Percentiles rank a stretch among this genome's conserved stretches.
phyloP scores from a whole-genome alignment of 2,329 filamentous ascomycete genomes.

The Pseudogymnoascus sp. region DNA sequence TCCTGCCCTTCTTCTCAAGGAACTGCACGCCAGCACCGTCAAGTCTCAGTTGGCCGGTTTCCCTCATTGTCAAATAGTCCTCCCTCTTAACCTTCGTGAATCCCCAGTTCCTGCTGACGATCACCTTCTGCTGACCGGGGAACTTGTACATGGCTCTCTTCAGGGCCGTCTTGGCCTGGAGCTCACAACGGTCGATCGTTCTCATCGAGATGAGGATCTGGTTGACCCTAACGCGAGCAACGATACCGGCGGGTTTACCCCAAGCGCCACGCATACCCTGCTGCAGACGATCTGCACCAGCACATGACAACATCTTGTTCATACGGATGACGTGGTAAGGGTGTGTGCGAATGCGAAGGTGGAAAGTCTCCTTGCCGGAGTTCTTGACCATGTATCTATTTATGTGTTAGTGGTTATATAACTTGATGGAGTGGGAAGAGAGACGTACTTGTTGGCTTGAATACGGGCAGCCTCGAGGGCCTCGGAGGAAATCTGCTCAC shows the following conservation, averaged over 20 bases:
- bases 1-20: constrained; percentile 83
- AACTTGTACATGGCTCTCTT: constrained; percentile 99
- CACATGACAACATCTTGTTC: constrained; percentile 99
- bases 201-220: constrained; percentile 97
- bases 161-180: constrained; percentile 52
- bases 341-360: constrained; percentile 78
- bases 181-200: constrained; percentile 82
- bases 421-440: constrained; percentile 36
- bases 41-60: constrained; percentile 85
- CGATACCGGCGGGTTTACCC: constrained; percentile 98
- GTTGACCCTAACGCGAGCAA: constrained; percentile 99
- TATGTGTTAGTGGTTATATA: constrained; percentile 7
- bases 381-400: constrained; percentile 55
- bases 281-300: constrained; percentile 99
- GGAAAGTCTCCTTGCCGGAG: constrained; percentile 65
- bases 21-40: constrained; percentile 99
- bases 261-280: constrained; percentile 99
- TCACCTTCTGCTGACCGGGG: constrained; percentile 99
- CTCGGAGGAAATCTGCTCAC: constrained; percentile 99
- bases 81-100: constrained; percentile 98
- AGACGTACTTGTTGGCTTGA: constrained; percentile 88
- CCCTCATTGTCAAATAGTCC: constrained; percentile 94
- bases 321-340: constrained; percentile 99
- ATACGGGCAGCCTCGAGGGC: constrained; percentile 99
- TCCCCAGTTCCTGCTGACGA: constrained; percentile 99